Conservation (phyloP, 345 rosid species). For the Eucalyptus cloeziana region DNA sequence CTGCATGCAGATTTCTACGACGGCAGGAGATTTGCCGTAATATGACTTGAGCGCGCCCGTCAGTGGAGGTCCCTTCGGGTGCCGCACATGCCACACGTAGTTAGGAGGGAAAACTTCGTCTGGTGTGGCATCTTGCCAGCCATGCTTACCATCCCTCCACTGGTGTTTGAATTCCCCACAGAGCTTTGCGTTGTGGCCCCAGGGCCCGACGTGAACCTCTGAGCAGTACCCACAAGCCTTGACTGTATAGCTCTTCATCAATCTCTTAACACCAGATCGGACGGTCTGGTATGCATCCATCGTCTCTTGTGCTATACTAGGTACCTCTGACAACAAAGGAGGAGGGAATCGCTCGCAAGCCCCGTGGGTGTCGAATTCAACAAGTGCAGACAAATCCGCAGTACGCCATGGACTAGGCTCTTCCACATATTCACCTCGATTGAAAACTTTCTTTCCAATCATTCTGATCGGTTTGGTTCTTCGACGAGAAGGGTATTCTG, state of each 20-base stretch:
- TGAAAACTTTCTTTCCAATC: slow-evolving; percentile 63
- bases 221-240: slow-evolving; percentile 96
- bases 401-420: slow-evolving; percentile 42
- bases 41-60: slow-evolving; percentile 46
- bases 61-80: slow-evolving; percentile 58
- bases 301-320: slow-evolving; percentile 72
- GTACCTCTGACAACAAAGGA: slow-evolving; percentile 36
- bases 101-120: slow-evolving; percentile 73
- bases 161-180: slow-evolving; percentile 92
- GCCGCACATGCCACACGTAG: slow-evolving; percentile 71
- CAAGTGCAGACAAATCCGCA: slow-evolving; percentile 30
- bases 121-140: slow-evolving; percentile 82
- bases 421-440: slow-evolving; percentile 52
- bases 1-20: slow-evolving; percentile 76
- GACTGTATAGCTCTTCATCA: slow-evolving; percentile 65
- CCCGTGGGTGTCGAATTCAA: slow-evolving; percentile 68
- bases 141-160: slow-evolving; percentile 97
- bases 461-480: slow-evolving; percentile 64
- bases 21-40: slow-evolving; percentile 84
- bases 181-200: slow-evolving; percentile 89
- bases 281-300: slow-evolving; percentile 60
- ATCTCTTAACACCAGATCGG: slow-evolving; percentile 42
- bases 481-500: slow-evolving; percentile 77
- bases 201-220: slow-evolving; percentile 89
- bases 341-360: slow-evolving; percentile 36